Conservation (phyloP, 306 rosid species). For the Styphnolobium japonicum region DNA sequence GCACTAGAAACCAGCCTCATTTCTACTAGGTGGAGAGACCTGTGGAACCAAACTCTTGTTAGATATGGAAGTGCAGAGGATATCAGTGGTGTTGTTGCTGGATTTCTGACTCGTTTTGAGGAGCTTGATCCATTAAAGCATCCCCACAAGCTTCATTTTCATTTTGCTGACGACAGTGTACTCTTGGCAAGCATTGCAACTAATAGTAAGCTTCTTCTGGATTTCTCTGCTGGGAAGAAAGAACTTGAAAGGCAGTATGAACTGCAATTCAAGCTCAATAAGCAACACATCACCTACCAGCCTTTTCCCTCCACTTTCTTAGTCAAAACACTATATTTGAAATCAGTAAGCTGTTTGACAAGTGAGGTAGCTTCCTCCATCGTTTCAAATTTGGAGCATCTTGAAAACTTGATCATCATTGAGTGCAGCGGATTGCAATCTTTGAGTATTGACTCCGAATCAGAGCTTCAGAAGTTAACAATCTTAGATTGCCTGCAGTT, state of each 20-base stretch:
- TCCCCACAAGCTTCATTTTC: conserved; percentile 57
- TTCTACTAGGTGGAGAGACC: conserved; percentile 62
- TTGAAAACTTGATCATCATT: conserved; percentile 57
- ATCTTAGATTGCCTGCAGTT: conserved; percentile 62
- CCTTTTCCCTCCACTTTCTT: conserved; percentile 39
- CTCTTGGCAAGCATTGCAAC: conserved; percentile 50
- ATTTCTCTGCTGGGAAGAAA: conserved; percentile 37
- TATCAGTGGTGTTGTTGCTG: conserved; percentile 28
- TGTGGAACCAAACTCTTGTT: conserved; percentile 58
- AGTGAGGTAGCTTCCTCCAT: conserved; percentile 49
- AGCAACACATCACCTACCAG: conserved; percentile 18
- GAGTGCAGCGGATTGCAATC: conserved; percentile 62
- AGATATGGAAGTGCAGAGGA: conserved; percentile 41
- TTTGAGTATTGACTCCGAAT: conserved; percentile 44
- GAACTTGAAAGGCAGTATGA: conserved; percentile 29
- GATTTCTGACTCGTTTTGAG: conserved; percentile 42
- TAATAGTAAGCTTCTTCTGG: conserved; percentile 59
- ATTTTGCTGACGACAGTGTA: conserved; percentile 33
- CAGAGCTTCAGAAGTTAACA: conserved; percentile 51
- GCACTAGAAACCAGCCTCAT: conserved; percentile 63
- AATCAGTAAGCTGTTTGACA: conserved; percentile 46
- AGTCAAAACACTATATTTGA: conserved; percentile 58
- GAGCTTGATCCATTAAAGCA: conserved; percentile 49
- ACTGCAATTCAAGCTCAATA: conserved; percentile 37
- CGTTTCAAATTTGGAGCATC: conserved; percentile 47